Evolutionary conservation across 208 protist genomes (phyloP), one percentile per base, ranked within the genome.

Genomic region (Endotrypanum monterogeii): DNA sequence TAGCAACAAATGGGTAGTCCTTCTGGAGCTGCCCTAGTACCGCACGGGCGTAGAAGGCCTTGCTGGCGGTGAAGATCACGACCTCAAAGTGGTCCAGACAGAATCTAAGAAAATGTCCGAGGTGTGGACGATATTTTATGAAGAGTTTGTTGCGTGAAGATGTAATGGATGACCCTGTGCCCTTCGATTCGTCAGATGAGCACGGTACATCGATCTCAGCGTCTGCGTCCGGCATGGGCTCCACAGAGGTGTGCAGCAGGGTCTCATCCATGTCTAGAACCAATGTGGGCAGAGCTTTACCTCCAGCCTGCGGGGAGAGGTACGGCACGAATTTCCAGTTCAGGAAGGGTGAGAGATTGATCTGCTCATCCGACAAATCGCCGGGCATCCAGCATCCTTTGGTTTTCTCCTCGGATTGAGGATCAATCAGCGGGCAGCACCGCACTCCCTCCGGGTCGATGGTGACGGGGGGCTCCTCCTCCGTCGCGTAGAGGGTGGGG

Each of bases 221-320:
- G 60, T 88, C 80, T 2, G 83, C 75, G 60, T 83, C 80, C 28
- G 69, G 18, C 69, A 88, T 86, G 25, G 66, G 62, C 55, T 67
- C 56, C 18, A 81, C 52, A 1, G 87, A 89, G 50, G 84, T 84
- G 79, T 83, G 78, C 60, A 89, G 72, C 20, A 91, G 78, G 6
- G 84, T 89, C 60, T 89, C 84, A 46, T 91, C 87, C 18, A 91
- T 57, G 71, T 89, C 87, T 3, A 91, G 79, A n/a, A 84, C 68
- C 25, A 91, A 37, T 1, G 84, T 88, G 8, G 82, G 18, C 67
- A 50, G 55, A n/a, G 44, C 25, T 16, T 28, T 20, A 44, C 9
- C 62, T 32, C 25, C 39, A 11, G 20, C 39, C 25, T 48, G 44
- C 35, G 60, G 57, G 23, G 67, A 54, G 25, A 88, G 78, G 51